Base-by-base conservation (phyloP, 208 protist genomes). In the Leishmania guyanensis region DNA sequence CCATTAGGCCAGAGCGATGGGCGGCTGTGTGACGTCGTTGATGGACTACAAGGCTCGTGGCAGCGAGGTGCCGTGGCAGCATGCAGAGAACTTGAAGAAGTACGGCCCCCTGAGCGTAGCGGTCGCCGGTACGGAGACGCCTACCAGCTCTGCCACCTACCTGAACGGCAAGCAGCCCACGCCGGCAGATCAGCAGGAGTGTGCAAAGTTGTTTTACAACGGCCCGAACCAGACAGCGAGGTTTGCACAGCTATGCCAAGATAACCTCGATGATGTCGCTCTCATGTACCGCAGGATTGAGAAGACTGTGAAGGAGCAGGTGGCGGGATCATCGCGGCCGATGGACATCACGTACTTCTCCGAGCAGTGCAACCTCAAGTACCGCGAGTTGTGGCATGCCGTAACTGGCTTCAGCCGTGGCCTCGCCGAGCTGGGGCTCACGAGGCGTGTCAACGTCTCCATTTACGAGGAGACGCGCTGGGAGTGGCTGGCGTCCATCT, bases 401-500 rank as follows among this genome's bases (percentile, higher is more conserved):
- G 85, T 94, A 10, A 60, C 79, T 39, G 82, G 64, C 77, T 90
- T 96, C 81, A 84, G 90, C 29, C 82, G 87, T 16, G 91, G 91
- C 12, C 85, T 97, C 17, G 82, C 78, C 48, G 78, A 85, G 54
- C 81, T 94, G 20, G 90, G 91, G 43, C 73, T 93, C 36, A 58
- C 78, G 16, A 79, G 76, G 12, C 60, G 86, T 51, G 64, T 69
- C 46, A 88, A 84, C 81, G 88, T 97, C 5, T 87, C 87, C 74
- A 94, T 97, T 72, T 97, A 96, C 85, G 81, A 92, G 39, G 94
- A 96, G 60, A 97, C 94, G 6, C 91, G 94, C 51, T 92, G 90
- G 82, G 91, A 96, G 87, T 97, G 92, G 92, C 84, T 96, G 39
- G 90, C 95, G 54, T 95, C 89, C 66, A 83, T 86, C 48, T 97